Conservation (phyloP, 2,329 filamentous ascomycete genomes). For the Neopestalotiopsis sp. region DNA sequence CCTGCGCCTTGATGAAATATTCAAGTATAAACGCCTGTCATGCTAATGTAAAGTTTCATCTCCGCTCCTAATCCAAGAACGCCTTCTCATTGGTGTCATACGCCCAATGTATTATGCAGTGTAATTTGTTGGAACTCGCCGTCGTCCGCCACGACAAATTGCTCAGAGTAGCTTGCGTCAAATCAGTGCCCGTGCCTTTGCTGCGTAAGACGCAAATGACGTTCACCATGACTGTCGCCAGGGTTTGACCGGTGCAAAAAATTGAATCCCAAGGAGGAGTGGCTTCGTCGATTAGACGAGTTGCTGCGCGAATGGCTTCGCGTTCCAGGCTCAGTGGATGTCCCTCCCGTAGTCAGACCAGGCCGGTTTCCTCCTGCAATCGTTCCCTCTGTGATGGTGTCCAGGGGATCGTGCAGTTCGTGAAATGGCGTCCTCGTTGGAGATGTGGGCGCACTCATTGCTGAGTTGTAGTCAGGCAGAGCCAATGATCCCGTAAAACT, state of each 20-base stretch:
- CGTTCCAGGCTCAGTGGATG: slow-evolving; percentile 8
- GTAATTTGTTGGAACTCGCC: not conserved
- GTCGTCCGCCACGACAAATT: too few species aligned
- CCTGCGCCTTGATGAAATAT: not conserved
- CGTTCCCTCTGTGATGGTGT: slow-evolving; percentile 33
- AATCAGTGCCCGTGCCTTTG: slow-evolving; percentile 11
- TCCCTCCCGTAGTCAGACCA: slow-evolving; percentile 4
- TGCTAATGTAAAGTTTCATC: not conserved
- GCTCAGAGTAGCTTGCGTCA: not conserved
- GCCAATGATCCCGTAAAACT: slow-evolving; percentile 52
- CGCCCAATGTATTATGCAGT: not conserved
- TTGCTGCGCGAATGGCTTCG: slow-evolving; percentile 29
- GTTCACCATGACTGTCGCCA: slow-evolving; percentile 33
- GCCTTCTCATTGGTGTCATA: not conserved
- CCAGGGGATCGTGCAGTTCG: slow-evolving; percentile 34
- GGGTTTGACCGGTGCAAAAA: slow-evolving; percentile 28
- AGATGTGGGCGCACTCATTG: slow-evolving; percentile 58
- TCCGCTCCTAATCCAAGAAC: not conserved
- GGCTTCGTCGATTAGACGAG: slow-evolving; percentile 21
- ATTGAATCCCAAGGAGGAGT: slow-evolving; percentile 31
- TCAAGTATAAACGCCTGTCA: not conserved
- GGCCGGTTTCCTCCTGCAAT: not conserved
- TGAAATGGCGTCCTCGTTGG: slow-evolving; percentile 43
- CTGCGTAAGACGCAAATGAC: slow-evolving; percentile 20
- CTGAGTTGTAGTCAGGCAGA: slow-evolving; percentile 72